Evolutionary conservation across 129 eudicot species (phyloP), one percentile per base, ranked within the genome.

Genomic region (Logfia minima): DNA sequence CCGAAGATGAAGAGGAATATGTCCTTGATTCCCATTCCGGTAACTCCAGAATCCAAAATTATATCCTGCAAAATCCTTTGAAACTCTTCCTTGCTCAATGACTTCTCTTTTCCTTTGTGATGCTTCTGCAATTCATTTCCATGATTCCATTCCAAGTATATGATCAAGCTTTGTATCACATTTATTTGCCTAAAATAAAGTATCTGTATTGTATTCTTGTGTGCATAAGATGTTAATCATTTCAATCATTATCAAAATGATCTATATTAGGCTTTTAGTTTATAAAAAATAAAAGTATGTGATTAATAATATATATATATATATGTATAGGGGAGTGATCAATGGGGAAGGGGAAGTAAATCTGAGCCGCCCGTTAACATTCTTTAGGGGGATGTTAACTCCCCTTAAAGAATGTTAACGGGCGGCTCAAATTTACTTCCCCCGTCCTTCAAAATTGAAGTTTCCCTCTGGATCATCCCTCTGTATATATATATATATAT

Each of bases 21-120:
- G 77, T 93, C 96, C 73, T 89, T 88, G 71, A 92, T 90, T 70
- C 98, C 98, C 76, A 84, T 79, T 62, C 94, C 94, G 4, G 91
- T 84, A 7, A 90, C 79, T 76, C 96, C 90, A 2, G 90, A 84
- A 56, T 89, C 89, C 26, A 86, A 68, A 52, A 94, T 87, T 73
- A 94, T 83, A 68, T 87, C 93, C 41, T 86, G 80, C 31, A 94
- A 81, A 24, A 94, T 89, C 77, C 64, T 89, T 66, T 87, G 84
- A 77, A 91, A 94, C 74, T 89, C 93, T 79, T 94, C 99, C 83
- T 85, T 94, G 59, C 80, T 84, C 79, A 94, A 37, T 3, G 84
- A n/a, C 58, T 86, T 85, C 5, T 86, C 96, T 75, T 81, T 84
- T 34, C 85, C 92, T 74, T 70, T 29, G 66, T 87, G 92, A 70